Percentiles rank a stretch among this genome's conserved stretches.
These are phyloP conservation scores for Fusarium sp. DNA, from an alignment of 2,329 filamentous ascomycete genomes.

Conservation along the genomic window DNA sequence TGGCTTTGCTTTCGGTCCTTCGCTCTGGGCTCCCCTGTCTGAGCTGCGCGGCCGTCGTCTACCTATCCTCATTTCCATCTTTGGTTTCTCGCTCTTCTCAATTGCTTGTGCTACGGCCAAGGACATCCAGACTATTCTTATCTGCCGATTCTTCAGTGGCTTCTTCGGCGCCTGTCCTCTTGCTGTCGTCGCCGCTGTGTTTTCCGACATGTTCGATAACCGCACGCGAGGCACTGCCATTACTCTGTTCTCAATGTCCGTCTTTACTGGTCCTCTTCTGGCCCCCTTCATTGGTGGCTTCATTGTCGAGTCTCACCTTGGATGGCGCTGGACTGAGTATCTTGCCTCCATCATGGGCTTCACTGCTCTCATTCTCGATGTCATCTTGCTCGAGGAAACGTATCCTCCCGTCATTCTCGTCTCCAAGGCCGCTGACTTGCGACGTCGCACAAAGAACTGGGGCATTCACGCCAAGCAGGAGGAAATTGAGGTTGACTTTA, in stretches of 20 bases:
- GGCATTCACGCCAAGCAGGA: slow-evolving; percentile 78
- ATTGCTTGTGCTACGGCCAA: slow-evolving; percentile 73
- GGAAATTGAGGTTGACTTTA: slow-evolving; percentile 74
- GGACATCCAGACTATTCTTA: slow-evolving; percentile 74
- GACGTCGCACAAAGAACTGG: slow-evolving; percentile 74
- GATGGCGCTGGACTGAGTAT: slow-evolving; percentile 81
- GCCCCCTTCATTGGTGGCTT: slow-evolving; percentile 77
- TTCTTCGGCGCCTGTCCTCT: slow-evolving; percentile 77
- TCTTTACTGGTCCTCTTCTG: slow-evolving; percentile 74
- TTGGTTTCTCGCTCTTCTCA: slow-evolving; percentile 76
- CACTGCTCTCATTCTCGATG: slow-evolving; percentile 66
- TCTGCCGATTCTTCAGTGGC: slow-evolving; percentile 79
- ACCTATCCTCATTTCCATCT: slow-evolving; percentile 70
- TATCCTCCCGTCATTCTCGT: slow-evolving; percentile 75
- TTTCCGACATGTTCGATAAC: slow-evolving; percentile 78
- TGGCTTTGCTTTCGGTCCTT: slow-evolving; percentile 77
- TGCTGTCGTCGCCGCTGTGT: slow-evolving; percentile 76
- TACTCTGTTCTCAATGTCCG: slow-evolving; percentile 57
- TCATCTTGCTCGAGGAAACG: slow-evolving; percentile 74
- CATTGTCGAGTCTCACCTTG: slow-evolving; percentile 69
- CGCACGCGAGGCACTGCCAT: slow-evolving; percentile 64
- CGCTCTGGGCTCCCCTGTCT: slow-evolving; percentile 77
- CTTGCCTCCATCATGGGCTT: slow-evolving; percentile 72
- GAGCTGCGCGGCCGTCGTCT: slow-evolving; percentile 76
- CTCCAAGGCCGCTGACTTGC: slow-evolving; percentile 68